These are phyloP conservation scores for Ophiostoma sp. DNA, from an alignment of 2,329 filamentous ascomycete species.

Conservation along the genomic window DNA sequence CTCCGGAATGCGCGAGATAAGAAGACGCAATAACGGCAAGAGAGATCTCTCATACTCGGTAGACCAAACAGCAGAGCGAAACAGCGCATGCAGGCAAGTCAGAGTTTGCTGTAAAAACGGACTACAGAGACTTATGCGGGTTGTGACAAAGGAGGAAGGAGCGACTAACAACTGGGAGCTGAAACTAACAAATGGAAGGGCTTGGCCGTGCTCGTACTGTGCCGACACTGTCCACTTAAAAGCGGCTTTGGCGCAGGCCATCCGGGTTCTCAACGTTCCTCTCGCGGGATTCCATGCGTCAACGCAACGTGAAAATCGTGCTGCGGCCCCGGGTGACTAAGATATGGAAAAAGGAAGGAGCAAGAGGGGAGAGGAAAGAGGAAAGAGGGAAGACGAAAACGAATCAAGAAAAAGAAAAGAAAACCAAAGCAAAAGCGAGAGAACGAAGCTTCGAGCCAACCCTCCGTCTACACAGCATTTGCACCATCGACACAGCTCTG, in stretches of 20 bases:
- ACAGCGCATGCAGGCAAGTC: conserved; percentile 3
- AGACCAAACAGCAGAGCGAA: neutral
- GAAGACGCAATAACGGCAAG: neutral
- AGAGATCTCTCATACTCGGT: neutral
- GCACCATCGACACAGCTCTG: neutral
- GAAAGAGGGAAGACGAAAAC: conserved; percentile 1
- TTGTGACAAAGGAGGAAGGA: conserved; percentile 12
- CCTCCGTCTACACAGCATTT: neutral
- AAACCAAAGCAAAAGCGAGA: neutral
- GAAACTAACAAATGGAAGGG: neutral
- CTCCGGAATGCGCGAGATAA: conserved; percentile 6
- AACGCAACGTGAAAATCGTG: conserved; percentile 11
- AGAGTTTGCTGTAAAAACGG: neutral
- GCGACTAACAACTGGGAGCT: neutral
- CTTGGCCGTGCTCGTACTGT: neutral
- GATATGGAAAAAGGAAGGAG: conserved; percentile 15
- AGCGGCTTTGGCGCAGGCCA: conserved; percentile 10
- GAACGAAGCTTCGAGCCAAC: neutral
- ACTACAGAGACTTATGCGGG: neutral
- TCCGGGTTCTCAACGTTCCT: conserved; percentile 18
- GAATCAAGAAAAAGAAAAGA: conserved; percentile 1
- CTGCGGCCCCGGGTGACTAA: neutral
- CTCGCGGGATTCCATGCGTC: neutral
- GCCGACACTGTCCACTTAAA: neutral
- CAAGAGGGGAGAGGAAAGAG: neutral